phyloP scores from a whole-genome alignment of 306 rosid species.

The Vigna angularis region DNA sequence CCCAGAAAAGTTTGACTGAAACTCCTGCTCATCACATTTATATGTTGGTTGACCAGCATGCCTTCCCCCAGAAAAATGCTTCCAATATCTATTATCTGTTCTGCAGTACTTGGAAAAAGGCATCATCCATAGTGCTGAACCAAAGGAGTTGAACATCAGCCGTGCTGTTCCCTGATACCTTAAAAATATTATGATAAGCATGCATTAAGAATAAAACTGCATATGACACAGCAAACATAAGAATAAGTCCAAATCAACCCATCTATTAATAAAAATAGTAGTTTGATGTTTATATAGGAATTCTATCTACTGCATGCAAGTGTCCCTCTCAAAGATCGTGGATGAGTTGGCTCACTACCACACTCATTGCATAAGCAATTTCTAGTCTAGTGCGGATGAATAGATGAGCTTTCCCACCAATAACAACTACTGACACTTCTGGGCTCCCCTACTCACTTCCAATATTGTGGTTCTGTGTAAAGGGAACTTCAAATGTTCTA shows the following conservation, averaged over 20 bases:
- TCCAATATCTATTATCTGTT: constrained; percentile 66
- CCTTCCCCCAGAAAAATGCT: constrained; percentile 66
- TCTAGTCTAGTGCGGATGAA: not conserved
- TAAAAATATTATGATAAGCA: constrained; percentile 50
- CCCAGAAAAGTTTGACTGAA: constrained; percentile 70
- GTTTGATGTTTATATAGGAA: constrained; percentile 18
- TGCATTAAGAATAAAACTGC: constrained; percentile 47
- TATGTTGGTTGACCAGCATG: constrained; percentile 54
- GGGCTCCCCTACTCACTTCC: not conserved
- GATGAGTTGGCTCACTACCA: not conserved
- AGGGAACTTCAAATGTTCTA: not conserved
- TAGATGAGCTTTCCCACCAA: not conserved
- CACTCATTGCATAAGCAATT: not conserved
- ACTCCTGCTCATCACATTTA: constrained; percentile 81
- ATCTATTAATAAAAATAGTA: constrained; percentile 35
- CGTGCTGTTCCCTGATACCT: constrained; percentile 98
- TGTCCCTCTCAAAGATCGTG: not conserved
- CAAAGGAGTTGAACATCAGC: constrained; percentile 89
- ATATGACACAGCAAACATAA: constrained; percentile 28
- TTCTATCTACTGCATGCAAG: no score
- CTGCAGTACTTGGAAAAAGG: constrained; percentile 94
- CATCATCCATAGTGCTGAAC: constrained; percentile 94
- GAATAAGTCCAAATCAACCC: constrained; percentile 37
- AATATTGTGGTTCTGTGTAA: not conserved
- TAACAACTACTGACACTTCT: no score